Evolutionary conservation across 176 grass and related monocot genomes (phyloP).

Genomic region (Zea luxurians): DNA sequence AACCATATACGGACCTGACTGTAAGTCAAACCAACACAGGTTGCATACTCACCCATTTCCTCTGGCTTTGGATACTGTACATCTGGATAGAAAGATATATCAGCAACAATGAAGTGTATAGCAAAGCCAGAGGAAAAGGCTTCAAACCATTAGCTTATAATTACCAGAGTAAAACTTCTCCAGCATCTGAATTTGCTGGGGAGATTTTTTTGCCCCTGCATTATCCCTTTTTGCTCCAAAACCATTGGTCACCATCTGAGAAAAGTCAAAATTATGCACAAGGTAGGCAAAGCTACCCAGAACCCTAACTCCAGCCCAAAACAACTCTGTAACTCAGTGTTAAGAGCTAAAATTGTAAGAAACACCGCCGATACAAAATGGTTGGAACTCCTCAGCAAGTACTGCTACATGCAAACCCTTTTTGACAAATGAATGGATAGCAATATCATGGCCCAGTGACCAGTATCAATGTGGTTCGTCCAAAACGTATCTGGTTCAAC

Average conservation of each 20-base stretch:
- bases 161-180: constrained; percentile 81
- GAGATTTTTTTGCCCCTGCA: constrained; percentile 67
- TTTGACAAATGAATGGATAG: neutral
- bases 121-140: constrained; percentile 15
- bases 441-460: neutral
- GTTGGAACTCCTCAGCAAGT: neutral
- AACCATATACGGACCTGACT: constrained; percentile 91
- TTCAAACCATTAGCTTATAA: neutral
- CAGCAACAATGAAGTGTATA: neutral
- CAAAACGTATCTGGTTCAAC: neutral
- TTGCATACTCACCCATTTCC: constrained; percentile 63
- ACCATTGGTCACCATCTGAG: constrained; percentile 34
- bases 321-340: neutral
- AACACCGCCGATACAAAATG: neutral
- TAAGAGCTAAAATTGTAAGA: neutral
- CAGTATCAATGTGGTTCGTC: neutral
- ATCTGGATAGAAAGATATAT: constrained; percentile 45
- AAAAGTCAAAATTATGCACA: constrained; percentile 13
- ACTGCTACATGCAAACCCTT: neutral
- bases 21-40: constrained; percentile 67
- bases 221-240: constrained; percentile 36
- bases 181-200: constrained; percentile 65
- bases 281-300: neutral
- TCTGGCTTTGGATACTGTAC: constrained; percentile 75
- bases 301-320: neutral